phyloP scores from a whole-genome alignment of 2,329 filamentous ascomycete genomes.

The Arthrobotrys megalospora region DNA sequence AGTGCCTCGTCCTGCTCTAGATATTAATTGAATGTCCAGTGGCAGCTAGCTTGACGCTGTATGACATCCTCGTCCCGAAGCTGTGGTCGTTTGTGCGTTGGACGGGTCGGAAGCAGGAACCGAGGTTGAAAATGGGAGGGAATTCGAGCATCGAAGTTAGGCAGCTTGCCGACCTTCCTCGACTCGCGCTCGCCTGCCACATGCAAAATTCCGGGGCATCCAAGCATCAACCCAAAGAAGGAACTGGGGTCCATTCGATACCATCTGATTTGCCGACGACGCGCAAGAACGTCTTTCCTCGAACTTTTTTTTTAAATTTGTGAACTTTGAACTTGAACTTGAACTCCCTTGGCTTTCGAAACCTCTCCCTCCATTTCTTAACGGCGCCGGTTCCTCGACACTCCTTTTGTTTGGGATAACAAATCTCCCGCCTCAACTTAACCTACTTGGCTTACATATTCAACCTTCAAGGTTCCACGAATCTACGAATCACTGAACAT shows the following conservation, averaged over 20 bases:
- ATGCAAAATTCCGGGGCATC: constrained; percentile 48
- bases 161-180: constrained; percentile 50
- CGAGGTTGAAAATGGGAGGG: constrained; percentile 57
- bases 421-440: neutral
- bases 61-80: constrained; percentile 20
- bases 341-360: constrained; percentile 4
- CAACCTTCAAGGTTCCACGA: constrained; percentile 5
- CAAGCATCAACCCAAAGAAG: constrained; percentile 19
- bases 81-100: constrained; percentile 35
- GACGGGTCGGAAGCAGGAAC: constrained; percentile 17
- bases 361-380: constrained; percentile 24
- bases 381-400: constrained; percentile 14
- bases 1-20: no score
- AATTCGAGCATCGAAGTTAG: constrained; percentile 36
- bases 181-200: constrained; percentile 30
- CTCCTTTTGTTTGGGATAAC: constrained; percentile 25
- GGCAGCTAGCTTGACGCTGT: neutral
- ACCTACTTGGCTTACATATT: neutral
- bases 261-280: constrained; percentile 61
- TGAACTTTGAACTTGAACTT: constrained; percentile 5
- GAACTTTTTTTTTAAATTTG: constrained; percentile 1
- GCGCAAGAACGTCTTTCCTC: constrained; percentile 33
- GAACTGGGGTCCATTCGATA: constrained; percentile 39
- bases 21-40: neutral
- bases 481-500: constrained; percentile 8